Percentiles rank a stretch among this genome's conserved stretches.
phyloP scores from a whole-genome alignment of 345 rosid genomes.

The Eucalyptus polyanthemos region DNA sequence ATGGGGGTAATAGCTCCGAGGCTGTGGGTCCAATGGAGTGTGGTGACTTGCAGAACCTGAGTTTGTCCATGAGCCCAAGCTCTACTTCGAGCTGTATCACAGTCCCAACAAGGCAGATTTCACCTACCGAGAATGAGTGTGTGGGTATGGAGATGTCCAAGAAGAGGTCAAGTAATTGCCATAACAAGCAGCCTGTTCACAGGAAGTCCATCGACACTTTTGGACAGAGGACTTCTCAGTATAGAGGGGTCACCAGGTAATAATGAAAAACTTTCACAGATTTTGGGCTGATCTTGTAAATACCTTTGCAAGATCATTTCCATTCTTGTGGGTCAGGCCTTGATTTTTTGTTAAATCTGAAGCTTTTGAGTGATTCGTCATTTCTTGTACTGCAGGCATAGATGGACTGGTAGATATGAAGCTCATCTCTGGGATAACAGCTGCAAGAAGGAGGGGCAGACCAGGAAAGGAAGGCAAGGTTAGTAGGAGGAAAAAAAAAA shows the following conservation, averaged over 20 bases:
- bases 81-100: conserved; percentile 37
- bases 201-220: conserved; percentile 79
- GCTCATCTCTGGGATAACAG: conserved; percentile 89
- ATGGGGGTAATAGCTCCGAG: background rate
- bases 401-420: conserved; percentile 89
- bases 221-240: conserved; percentile 84
- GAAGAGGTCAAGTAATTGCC: conserved; percentile 35
- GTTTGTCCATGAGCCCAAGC: conserved; percentile 43
- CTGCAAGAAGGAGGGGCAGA: conserved; percentile 90
- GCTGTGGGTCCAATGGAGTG: conserved; percentile 4
- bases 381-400: conserved; percentile 24
- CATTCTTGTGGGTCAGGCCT: background rate
- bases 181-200: conserved; percentile 55
- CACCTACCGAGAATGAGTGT: conserved; percentile 10
- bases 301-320: background rate
- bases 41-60: conserved; percentile 25
- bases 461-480: conserved; percentile 93
- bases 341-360: background rate
- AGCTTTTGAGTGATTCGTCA: background rate
- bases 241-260: conserved; percentile 77
- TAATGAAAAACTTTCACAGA: background rate
- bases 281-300: background rate
- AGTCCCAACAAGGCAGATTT: conserved; percentile 10
- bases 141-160: conserved; percentile 28
- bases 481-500: conserved; percentile 3